Evolutionary conservation across 371 early-diverging fungal species (phyloP).

Genomic region (Mortierella sp.): DNA sequence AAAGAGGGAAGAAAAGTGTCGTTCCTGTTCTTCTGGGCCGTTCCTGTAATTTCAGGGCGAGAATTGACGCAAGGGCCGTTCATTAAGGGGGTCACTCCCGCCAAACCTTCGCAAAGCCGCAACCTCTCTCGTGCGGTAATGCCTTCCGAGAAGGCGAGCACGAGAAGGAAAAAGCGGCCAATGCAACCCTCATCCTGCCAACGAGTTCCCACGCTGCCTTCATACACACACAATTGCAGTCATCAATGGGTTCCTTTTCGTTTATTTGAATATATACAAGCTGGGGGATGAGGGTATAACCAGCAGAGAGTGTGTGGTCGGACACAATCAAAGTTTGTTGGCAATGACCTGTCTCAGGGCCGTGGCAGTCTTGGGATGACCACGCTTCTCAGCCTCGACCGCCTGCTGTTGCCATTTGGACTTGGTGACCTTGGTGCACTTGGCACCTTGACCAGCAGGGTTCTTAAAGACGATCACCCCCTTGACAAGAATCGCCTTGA

Average conservation of each 20-base stretch:
- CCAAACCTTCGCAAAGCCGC: too few species aligned
- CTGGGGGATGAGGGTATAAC: not conserved
- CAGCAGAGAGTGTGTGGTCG: not conserved
- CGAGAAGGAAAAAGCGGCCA: too few species aligned
- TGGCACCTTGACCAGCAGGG: constrained; percentile 24
- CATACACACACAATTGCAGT: too few species aligned
- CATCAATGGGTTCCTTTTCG: not conserved
- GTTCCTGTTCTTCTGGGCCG: not conserved
- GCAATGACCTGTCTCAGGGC: constrained; percentile 12
- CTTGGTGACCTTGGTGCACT: constrained; percentile 20
- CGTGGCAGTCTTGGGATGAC: not conserved
- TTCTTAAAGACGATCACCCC: constrained; percentile 31
- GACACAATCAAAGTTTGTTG: not conserved
- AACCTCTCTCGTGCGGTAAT: too few species aligned
- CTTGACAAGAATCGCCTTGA: constrained; percentile 18
- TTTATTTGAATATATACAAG: not conserved
- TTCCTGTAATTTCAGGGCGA: not conserved
- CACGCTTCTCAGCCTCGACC: not conserved
- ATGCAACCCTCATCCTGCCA: too few species aligned
- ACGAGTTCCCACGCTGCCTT: too few species aligned
- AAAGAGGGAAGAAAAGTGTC: not conserved
- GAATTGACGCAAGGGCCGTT: too few species aligned
- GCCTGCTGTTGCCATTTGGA: constrained; percentile 21
- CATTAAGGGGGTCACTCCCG: too few species aligned
- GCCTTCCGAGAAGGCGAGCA: too few species aligned